Percentiles rank a stretch among this genome's conserved stretches.
Conservation (phyloP, 139 green algal genomes). For the Raphidocelis subcapitata region DNA sequence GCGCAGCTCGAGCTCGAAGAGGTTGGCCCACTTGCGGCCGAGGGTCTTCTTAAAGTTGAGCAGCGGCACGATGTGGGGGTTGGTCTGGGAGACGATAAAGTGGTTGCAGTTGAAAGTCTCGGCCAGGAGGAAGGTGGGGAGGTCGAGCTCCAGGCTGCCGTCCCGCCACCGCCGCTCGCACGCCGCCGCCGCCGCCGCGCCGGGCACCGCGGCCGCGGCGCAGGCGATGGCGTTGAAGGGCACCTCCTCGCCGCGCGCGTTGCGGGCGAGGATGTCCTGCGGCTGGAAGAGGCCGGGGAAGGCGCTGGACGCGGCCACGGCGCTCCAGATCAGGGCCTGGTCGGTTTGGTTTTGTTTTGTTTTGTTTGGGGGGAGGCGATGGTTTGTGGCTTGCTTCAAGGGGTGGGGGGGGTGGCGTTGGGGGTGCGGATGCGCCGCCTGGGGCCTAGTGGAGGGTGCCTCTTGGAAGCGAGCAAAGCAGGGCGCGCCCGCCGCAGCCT, state of each 20-base stretch:
- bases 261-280: conserved; percentile 70
- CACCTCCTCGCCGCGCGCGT: conserved; percentile 49
- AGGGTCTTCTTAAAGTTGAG: conserved; percentile 77
- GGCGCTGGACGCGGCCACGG: conserved; percentile 82
- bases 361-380: too few species aligned
- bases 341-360: conserved; percentile 79
- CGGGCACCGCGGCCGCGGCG: not conserved
- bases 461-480: not conserved
- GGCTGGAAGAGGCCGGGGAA: conserved; percentile 85
- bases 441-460: too few species aligned
- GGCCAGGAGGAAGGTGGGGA: conserved; percentile 75
- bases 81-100: conserved; percentile 90
- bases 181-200: not conserved
- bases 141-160: conserved; percentile 75
- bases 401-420: not conserved
- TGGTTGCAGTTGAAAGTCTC: conserved; percentile 97
- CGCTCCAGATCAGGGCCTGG: conserved; percentile 80
- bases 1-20: conserved; percentile 85
- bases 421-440: too few species aligned
- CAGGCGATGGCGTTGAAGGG: not conserved
- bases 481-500: too few species aligned
- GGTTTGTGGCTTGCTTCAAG: too few species aligned
- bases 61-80: conserved; percentile 87
- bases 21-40: conserved; percentile 58
- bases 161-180: conserved; percentile 71